Base-by-base conservation (phyloP, 1,284 basidiomycete species). In the Cryptococcus sp. region DNA sequence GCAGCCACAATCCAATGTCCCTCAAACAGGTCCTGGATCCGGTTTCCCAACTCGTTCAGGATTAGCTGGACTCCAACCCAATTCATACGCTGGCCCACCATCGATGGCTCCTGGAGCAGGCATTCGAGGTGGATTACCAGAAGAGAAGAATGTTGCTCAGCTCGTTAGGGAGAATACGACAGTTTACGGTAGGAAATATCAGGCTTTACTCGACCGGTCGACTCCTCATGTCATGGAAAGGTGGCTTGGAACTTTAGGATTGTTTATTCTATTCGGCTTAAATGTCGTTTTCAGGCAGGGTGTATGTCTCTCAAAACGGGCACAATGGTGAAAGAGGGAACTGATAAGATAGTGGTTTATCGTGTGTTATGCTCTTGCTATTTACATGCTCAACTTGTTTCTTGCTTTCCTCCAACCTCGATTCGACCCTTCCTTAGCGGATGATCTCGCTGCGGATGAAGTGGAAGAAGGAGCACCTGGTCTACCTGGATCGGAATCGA, bases 351-450 rank as follows among this genome's bases (percentile, higher is more conserved):
- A 91, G 85, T 96, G 91, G 92, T 96, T 93, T 78, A 96, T 94
- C 69, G 63, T 72, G 46, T 72, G 67, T 60, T 75, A 92, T 69
- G 89, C 87, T 25, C 84, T 88, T 59, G 89, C 88, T 37, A 96
- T 96, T 66, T 96, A 94, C 77, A 83, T 96, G 59, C 81, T 94
- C 56, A 94, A 94, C 77, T 81, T 78, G 50, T 79, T 77, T 69
- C 71, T 78, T 45, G 75, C 77, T 2, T 76, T 76, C 65, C 61
- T 76, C 28, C 75, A 76, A 77, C 74, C 76, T 2, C 69, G 73
- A 72, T 98, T 98, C 74, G 96, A 99, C 76, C 94, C 96, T 0
- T 92, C 91, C 1, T 78, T 97, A 36, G 88, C 94, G 61, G 88
- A 88, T 42, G 96, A 99, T 74, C 79, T 97, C 2, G 81, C 90